These are phyloP conservation scores for Sphaerulina vaccinii DNA, from an alignment of 2,329 filamentous ascomycete species.

Conservation along the genomic window DNA sequence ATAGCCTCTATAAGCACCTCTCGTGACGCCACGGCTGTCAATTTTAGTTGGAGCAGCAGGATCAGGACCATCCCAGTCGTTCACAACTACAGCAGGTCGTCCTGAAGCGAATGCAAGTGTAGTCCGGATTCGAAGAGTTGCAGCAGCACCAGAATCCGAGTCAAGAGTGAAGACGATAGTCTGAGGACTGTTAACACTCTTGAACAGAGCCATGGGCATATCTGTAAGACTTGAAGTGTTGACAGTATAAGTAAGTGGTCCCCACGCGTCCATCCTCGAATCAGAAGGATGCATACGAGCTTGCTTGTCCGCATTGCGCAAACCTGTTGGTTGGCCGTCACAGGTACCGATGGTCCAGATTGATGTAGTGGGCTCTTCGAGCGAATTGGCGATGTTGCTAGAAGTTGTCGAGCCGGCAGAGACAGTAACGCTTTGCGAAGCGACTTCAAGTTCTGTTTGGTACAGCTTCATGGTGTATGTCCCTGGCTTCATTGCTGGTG, in stretches of 20 bases:
- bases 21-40: constrained; percentile 19
- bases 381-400: constrained; percentile 53
- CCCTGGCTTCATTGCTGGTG: constrained; percentile 65
- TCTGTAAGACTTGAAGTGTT: constrained; percentile 3
- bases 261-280: constrained; percentile 16
- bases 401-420: constrained; percentile 50
- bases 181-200: constrained; percentile 16
- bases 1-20: constrained; percentile 20
- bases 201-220: constrained; percentile 21
- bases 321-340: constrained; percentile 59
- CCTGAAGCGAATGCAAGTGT: constrained; percentile 19
- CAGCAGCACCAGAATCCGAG: constrained; percentile 10
- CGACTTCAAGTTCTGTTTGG: constrained; percentile 58
- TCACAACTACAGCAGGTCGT: constrained; percentile 11
- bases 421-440: constrained; percentile 51
- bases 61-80: constrained; percentile 3
- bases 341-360: constrained; percentile 66
- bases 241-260: constrained; percentile 13
- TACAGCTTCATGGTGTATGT: constrained; percentile 69
- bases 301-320: constrained; percentile 66
- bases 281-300: constrained; percentile 67
- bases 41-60: constrained; percentile 15
- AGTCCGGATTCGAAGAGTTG: constrained; percentile 17
- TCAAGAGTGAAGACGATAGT: constrained; percentile 12
- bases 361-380: constrained; percentile 48